Conservation (phyloP, 1,284 basidiomycete genomes). For the Fomitopsis pinicola region DNA sequence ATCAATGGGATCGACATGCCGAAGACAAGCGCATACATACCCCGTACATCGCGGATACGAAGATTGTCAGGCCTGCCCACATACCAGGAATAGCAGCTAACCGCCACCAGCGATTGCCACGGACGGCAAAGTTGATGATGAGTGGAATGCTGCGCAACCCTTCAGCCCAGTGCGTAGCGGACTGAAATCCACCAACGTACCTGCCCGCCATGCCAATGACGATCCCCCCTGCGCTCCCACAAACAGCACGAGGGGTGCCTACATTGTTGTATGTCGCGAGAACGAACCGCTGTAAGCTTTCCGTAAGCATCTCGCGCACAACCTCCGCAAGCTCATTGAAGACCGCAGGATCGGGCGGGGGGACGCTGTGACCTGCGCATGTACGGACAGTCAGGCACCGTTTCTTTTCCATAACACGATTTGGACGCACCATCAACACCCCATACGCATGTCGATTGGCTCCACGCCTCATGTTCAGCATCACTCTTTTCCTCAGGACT, state of each 20-base stretch:
- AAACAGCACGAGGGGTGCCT: constrained; percentile 65
- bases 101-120: constrained; percentile 49
- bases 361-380: constrained; percentile 6
- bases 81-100: constrained; percentile 61
- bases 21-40: constrained; percentile 24
- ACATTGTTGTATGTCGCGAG: constrained; percentile 69
- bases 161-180: constrained; percentile 1
- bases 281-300: constrained; percentile 64
- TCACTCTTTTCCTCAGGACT: background rate
- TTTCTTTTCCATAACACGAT: background rate
- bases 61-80: constrained; percentile 62
- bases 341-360: constrained; percentile 50
- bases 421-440: constrained; percentile 5
- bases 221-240: constrained; percentile 60
- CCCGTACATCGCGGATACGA: constrained; percentile 63
- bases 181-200: constrained; percentile 8
- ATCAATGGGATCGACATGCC: background rate
- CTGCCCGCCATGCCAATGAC: constrained; percentile 30
- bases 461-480: background rate
- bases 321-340: constrained; percentile 57
- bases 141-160: constrained; percentile 43
- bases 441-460: constrained; percentile 2
- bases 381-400: background rate
- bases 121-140: constrained; percentile 42
- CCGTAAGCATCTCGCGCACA: constrained; percentile 55